Percentiles rank a stretch among this genome's conserved stretches.
Conservation (phyloP, 2,329 filamentous ascomycete species). For the Talaromyces amestolkiae region DNA sequence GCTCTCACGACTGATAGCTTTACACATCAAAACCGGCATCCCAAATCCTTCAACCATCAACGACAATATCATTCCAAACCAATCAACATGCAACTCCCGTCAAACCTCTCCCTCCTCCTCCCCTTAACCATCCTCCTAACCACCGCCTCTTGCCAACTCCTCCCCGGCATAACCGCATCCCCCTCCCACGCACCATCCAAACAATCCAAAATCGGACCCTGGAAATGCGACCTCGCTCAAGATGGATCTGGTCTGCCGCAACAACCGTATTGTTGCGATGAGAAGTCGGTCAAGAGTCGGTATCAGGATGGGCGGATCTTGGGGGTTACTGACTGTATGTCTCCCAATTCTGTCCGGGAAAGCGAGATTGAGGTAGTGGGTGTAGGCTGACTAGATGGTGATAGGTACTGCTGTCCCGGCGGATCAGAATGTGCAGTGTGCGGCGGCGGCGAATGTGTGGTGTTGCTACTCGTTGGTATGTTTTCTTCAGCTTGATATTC, state of each 20-base stretch:
- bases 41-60: background rate
- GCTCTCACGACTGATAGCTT: background rate
- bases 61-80: no score
- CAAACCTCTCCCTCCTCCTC: background rate
- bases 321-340: slow-evolving; percentile 7
- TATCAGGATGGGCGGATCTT: slow-evolving; percentile 13
- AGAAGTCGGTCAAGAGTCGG: slow-evolving; percentile 7
- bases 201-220: slow-evolving; percentile 14
- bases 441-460: slow-evolving; percentile 17
- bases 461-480: slow-evolving; percentile 18
- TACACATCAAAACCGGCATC: background rate
- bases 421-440: slow-evolving; percentile 17
- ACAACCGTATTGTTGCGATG: slow-evolving; percentile 19
- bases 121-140: background rate
- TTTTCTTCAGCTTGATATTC: background rate
- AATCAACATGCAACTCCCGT: background rate
- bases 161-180: slow-evolving; percentile 13
- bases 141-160: slow-evolving; percentile 22
- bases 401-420: slow-evolving; percentile 17
- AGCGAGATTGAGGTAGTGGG: no score
- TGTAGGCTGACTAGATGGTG: background rate
- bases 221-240: slow-evolving; percentile 19
- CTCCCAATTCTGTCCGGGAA: background rate
- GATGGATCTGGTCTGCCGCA: slow-evolving; percentile 18
- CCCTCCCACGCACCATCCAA: slow-evolving; percentile 9